phyloP scores from a whole-genome alignment of 2,329 filamentous ascomycete genomes.

The Phyllosticta citribraziliensis region DNA sequence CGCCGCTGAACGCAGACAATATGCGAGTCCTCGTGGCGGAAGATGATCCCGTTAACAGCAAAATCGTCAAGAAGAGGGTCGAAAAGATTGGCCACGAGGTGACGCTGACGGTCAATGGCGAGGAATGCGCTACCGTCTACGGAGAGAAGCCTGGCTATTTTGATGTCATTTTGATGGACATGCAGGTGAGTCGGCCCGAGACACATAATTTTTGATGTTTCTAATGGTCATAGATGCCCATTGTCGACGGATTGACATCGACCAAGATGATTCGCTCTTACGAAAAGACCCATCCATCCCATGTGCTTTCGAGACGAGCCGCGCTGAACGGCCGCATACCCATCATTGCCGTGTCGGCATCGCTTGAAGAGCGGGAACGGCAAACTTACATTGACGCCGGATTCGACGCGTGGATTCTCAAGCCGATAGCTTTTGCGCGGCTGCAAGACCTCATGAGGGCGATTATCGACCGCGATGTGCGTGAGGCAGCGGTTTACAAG shows the following conservation, averaged over 20 bases:
- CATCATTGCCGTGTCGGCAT: slow-evolving; percentile 81
- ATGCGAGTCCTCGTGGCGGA: slow-evolving; percentile 70
- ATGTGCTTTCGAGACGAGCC: slow-evolving; percentile 51
- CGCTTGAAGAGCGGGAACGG: slow-evolving; percentile 59
- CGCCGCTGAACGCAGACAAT: slow-evolving; percentile 24
- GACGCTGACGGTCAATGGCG: slow-evolving; percentile 66
- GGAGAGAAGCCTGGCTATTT: slow-evolving; percentile 53
- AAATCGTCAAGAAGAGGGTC: slow-evolving; percentile 67
- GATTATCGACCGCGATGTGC: slow-evolving; percentile 51
- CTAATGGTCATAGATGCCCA: slow-evolving; percentile 61
- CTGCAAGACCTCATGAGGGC: slow-evolving; percentile 60
- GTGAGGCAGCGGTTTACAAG: slow-evolving; percentile 56
- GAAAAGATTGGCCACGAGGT: slow-evolving; percentile 68
- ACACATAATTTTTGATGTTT: not conserved
- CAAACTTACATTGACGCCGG: slow-evolving; percentile 64
- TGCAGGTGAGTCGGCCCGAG: slow-evolving; percentile 58
- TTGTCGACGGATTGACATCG: slow-evolving; percentile 73
- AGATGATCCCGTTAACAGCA: slow-evolving; percentile 80
- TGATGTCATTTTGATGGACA: slow-evolving; percentile 83
- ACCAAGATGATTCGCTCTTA: slow-evolving; percentile 73
- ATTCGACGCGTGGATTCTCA: slow-evolving; percentile 86
- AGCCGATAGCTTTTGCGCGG: slow-evolving; percentile 74
- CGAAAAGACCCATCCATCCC: slow-evolving; percentile 46
- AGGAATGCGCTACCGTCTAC: slow-evolving; percentile 69
- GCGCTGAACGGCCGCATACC: slow-evolving; percentile 57